Base-by-base conservation (phyloP, 2,329 filamentous ascomycete genomes). In the Fusarium keratoplasticum region DNA sequence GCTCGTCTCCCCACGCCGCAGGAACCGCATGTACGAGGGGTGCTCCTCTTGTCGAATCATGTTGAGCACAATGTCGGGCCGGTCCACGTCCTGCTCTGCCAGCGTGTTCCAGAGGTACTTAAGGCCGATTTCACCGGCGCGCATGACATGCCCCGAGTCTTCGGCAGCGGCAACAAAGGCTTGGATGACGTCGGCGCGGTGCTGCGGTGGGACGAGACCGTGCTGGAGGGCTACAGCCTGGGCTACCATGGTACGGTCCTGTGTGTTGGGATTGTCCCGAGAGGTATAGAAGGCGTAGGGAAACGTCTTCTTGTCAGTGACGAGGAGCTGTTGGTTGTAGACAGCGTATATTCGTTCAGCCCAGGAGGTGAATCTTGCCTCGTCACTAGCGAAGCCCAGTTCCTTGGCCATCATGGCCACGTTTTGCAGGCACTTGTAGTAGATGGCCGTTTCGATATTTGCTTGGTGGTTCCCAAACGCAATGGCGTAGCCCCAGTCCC, bases 21-120 rank as follows among this genome's bases (percentile, higher is more conserved):
- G 71, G 72, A 87, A 86, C 0, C 85, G 83, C 84, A 87, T 85
- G 66, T 87, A 87, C 0, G 82, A 84, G 0, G 85, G 86, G 54
- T 87, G 85, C 54, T 87, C 84, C 67, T 87, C 83, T 61, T 86
- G 85, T 3, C 85, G 80, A 2, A 82, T 82, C 85, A 87, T 85
- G 35, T 81, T 75, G 2, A 85, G 77, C 8, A 85, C 82, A 25
- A 84, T 82, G 54, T 83, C 81, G 0, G 82, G 82, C 2, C 84
- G 80, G 47, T 83, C 80, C 6, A 84, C 77, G 36, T 84, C 82
- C 33, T 44, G 40, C 40, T 44, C 40, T 25, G 81, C 78, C 18
- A 85, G 80, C 1, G 83, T 84, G 71, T 84, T 84, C 78, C 80
- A 85, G 11, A 84, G 78, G 65, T 82, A 84, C 61, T 82, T 83